Percentiles rank a stretch among this genome's conserved stretches.
Evolutionary conservation across 139 green algal genomes (phyloP).

Genomic region (Chlorella ohadii): DNA sequence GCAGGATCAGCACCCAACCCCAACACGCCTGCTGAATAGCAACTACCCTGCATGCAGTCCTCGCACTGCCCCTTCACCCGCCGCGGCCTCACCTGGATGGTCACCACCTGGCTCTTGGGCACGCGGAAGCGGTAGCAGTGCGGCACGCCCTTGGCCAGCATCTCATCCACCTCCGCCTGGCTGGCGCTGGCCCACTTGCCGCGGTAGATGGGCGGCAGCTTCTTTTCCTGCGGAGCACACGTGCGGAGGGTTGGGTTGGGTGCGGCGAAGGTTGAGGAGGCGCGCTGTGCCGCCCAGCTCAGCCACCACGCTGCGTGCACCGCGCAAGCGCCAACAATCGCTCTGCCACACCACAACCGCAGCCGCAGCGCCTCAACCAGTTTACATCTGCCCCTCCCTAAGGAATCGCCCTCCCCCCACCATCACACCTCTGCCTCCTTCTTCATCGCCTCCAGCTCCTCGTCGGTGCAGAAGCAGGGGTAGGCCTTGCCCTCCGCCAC

Average conservation of each 20-base stretch:
- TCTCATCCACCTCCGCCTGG: conserved; percentile 84
- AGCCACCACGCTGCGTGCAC: too few species aligned
- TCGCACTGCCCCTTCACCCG: background rate
- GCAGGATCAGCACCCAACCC: too few species aligned
- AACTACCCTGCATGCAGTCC: background rate
- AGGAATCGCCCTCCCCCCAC: background rate
- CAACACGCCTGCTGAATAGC: too few species aligned
- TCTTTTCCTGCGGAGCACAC: conserved; percentile 82
- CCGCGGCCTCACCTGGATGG: conserved; percentile 27
- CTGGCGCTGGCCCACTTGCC: conserved; percentile 93
- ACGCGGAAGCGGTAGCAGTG: conserved; percentile 97
- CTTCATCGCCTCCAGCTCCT: conserved; percentile 91
- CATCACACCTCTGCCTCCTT: conserved; percentile 76
- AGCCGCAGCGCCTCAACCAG: too few species aligned
- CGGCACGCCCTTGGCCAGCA: conserved; percentile 80
- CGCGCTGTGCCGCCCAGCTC: too few species aligned
- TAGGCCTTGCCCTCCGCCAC: conserved; percentile 89
- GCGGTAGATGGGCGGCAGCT: conserved; percentile 94
- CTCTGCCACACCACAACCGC: too few species aligned
- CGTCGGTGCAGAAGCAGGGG: conserved; percentile 99
- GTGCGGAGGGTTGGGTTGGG: too few species aligned
- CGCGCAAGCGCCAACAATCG: too few species aligned
- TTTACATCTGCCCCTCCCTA: too few species aligned
- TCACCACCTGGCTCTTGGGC: conserved; percentile 63
- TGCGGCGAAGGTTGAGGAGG: too few species aligned